phyloP scores from a whole-genome alignment of 495 filamentous ascomycete genomes.

The Aspergillus egyptiacus region DNA sequence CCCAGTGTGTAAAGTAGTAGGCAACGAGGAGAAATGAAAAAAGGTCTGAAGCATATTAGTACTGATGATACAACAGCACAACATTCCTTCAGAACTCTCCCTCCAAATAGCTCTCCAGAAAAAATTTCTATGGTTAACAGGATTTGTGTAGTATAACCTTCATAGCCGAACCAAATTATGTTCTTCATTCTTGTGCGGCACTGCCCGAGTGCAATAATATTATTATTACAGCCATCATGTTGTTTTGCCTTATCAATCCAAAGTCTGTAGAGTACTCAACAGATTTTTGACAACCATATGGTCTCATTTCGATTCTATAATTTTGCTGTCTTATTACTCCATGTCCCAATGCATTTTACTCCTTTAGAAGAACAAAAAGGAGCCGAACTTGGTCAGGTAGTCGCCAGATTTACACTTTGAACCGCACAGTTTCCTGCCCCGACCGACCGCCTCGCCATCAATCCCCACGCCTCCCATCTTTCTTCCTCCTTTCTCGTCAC shows the following conservation, averaged over 20 bases:
- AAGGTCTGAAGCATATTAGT: no score
- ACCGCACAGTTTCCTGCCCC: slow-evolving; percentile 15
- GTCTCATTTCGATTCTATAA: neutral
- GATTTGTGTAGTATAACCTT: slow-evolving; percentile 1
- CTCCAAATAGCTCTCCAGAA: neutral
- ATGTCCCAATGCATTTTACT: slow-evolving; percentile 1
- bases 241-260: neutral
- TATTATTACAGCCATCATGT: neutral
- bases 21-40: neutral
- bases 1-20: neutral
- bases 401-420: neutral
- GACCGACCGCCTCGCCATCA: slow-evolving; percentile 23
- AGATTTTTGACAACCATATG: neutral
- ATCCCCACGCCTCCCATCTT: slow-evolving; percentile 19
- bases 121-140: neutral
- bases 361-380: neutral
- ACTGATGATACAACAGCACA: neutral
- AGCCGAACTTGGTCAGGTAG: neutral
- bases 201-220: neutral
- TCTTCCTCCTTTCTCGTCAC: slow-evolving; percentile 10
- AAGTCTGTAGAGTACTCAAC: neutral
- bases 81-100: slow-evolving; percentile 5
- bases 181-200: neutral
- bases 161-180: slow-evolving; percentile 13
- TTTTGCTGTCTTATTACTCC: neutral